These are phyloP conservation scores for Pilatotrama ljubarskyi DNA, from an alignment of 768 basidiomycete species.

Conservation along the genomic window DNA sequence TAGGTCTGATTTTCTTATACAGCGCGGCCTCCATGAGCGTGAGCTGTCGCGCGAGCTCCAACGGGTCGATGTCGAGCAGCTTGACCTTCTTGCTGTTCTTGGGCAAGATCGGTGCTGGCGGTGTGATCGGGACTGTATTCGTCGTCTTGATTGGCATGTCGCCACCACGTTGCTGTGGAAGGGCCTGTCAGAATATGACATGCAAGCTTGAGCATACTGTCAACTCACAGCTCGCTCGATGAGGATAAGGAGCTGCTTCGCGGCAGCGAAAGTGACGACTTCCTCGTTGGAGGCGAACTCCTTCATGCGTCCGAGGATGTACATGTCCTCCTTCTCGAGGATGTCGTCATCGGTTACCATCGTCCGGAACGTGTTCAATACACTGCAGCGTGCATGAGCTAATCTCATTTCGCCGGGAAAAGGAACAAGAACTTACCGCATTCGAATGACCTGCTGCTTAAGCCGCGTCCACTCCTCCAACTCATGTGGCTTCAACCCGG, in stretches of 20 bases:
- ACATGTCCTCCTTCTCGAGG: constrained; percentile 83
- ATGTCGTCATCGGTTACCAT: constrained; percentile 86
- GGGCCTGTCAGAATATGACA: not conserved
- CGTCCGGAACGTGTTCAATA: constrained; percentile 86
- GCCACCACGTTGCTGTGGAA: constrained; percentile 47
- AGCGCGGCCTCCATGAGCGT: constrained; percentile 87
- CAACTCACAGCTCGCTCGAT: constrained; percentile 78
- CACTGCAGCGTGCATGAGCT: constrained; percentile 29
- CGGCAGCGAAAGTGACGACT: constrained; percentile 62
- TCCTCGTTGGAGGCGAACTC: constrained; percentile 71
- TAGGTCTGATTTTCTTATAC: constrained; percentile 85
- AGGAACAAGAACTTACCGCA: constrained; percentile 57
- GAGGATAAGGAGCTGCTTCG: constrained; percentile 70
- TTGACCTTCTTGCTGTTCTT: constrained; percentile 73
- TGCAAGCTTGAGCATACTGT: not conserved
- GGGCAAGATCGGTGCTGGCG: constrained; percentile 77
- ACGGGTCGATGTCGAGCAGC: constrained; percentile 80
- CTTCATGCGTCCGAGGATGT: constrained; percentile 80
- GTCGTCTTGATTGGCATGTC: constrained; percentile 59
- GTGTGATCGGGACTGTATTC: constrained; percentile 53
- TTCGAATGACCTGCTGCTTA: constrained; percentile 86
- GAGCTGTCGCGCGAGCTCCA: constrained; percentile 90
- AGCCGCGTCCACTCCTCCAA: constrained; percentile 76
- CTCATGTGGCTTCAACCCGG: constrained; percentile 60
- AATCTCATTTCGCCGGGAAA: too few species aligned